Conservation (phyloP, 75 land plant genomes). For the Larix kaempferi region DNA sequence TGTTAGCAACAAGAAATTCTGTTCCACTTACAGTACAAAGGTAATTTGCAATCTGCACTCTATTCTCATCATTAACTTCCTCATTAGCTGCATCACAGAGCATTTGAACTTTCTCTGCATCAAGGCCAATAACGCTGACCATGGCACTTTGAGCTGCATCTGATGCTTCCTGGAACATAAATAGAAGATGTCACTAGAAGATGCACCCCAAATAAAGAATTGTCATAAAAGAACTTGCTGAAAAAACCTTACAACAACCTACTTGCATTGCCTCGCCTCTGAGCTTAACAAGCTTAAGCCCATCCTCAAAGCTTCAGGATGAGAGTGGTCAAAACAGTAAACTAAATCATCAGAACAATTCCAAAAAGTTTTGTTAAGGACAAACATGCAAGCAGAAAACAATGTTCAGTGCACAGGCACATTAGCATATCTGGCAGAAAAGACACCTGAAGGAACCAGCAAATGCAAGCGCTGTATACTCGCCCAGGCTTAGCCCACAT, state of each 20-base stretch:
- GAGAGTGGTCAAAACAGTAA: conserved; percentile 3
- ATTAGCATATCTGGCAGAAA: conserved; percentile 5
- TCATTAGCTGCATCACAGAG: conserved; percentile 98
- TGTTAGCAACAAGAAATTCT: not conserved
- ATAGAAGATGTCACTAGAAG: not conserved
- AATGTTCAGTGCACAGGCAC: not conserved
- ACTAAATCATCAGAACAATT: not conserved
- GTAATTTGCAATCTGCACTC: conserved; percentile 96
- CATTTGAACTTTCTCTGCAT: conserved; percentile 87
- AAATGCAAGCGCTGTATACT: conserved; percentile 99
- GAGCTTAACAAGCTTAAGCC: conserved; percentile 93
- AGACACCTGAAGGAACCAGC: conserved; percentile 93
- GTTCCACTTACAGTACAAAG: conserved; percentile 74
- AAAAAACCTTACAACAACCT: not conserved
- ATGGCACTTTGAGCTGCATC: conserved; percentile 92
- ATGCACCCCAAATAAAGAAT: not conserved
- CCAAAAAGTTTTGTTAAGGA: not conserved
- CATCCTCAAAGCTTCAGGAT: conserved; percentile 86
- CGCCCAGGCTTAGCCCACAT: conserved; percentile 97
- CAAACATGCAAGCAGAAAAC: not conserved
- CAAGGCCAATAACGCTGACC: conserved; percentile 95
- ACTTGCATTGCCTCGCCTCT: conserved; percentile 99
- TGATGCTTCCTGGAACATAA: conserved; percentile 73
- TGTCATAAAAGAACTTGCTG: not conserved
- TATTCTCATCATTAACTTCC: conserved; percentile 76